These are phyloP conservation scores for Podospora didyma DNA, from an alignment of 495 filamentous ascomycete species.

Conservation along the genomic window DNA sequence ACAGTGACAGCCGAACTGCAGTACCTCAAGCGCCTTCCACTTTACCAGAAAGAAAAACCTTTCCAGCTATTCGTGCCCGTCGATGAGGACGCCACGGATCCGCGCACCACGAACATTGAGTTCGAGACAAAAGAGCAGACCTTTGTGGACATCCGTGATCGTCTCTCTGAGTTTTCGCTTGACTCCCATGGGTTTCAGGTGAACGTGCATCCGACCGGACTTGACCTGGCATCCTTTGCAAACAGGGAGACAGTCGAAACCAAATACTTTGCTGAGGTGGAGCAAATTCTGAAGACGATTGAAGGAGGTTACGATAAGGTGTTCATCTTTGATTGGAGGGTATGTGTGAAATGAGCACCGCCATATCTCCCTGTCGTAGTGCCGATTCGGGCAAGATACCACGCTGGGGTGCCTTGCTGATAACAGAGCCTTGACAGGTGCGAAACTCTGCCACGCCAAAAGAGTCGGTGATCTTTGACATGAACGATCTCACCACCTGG, in stretches of 20 bases:
- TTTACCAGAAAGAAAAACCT: conserved; percentile 8
- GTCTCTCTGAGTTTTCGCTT: conserved; percentile 1
- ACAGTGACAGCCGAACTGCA: conserved; percentile 7
- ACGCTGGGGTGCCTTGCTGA: not conserved
- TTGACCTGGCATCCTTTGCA: conserved; percentile 2
- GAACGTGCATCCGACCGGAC: not conserved
- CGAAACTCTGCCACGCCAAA: conserved; percentile 7
- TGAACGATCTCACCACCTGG: conserved; percentile 12
- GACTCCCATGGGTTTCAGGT: conserved; percentile 11
- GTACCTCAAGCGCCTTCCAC: conserved; percentile 9
- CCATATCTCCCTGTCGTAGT: too few species aligned
- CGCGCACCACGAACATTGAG: conserved; percentile 7
- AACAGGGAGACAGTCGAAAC: not conserved
- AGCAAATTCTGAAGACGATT: conserved; percentile 5
- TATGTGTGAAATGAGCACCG: too few species aligned
- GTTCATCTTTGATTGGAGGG: conserved; percentile 13
- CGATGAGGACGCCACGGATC: not conserved
- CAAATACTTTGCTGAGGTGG: conserved; percentile 4
- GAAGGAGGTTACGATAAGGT: conserved; percentile 11
- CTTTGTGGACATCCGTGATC: conserved; percentile 10
- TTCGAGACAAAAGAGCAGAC: conserved; percentile 10
- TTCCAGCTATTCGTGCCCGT: conserved; percentile 12
- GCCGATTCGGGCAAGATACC: too few species aligned
- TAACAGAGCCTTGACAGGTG: not conserved
- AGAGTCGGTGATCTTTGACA: conserved; percentile 5